Percentiles rank a stretch among this genome's conserved stretches.
These are phyloP conservation scores for Boletus insuetus DNA, from an alignment of 768 basidiomycete species.

Conservation along the genomic window DNA sequence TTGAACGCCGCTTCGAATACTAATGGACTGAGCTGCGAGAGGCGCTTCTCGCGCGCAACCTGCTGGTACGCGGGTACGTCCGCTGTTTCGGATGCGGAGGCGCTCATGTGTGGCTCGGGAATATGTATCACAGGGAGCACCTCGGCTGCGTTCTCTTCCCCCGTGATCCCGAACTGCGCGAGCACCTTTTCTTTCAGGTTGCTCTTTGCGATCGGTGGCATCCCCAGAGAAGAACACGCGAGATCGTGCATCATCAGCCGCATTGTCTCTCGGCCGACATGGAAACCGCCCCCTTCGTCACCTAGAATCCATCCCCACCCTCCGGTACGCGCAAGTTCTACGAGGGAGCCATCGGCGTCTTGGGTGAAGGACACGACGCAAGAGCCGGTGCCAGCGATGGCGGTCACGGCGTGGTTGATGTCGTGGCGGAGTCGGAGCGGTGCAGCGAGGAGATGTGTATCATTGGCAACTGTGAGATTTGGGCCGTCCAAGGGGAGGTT, in stretches of 20 bases:
- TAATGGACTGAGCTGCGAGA: constrained; percentile 70
- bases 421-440: constrained; percentile 64
- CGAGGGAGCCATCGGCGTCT: constrained; percentile 37
- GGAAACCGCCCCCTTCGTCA: constrained; percentile 81
- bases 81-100: too few species aligned
- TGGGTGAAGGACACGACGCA: constrained; percentile 66
- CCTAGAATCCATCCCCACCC: constrained; percentile 87
- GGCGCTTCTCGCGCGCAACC: constrained; percentile 63
- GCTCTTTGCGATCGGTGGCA: constrained; percentile 15
- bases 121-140: constrained; percentile 63
- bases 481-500: constrained; percentile 50
- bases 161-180: constrained; percentile 50
- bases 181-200: constrained; percentile 49
- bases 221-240: constrained; percentile 46
- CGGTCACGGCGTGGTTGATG: constrained; percentile 61
- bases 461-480: constrained; percentile 67
- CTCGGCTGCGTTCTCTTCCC: constrained; percentile 49
- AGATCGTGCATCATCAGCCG: constrained; percentile 61
- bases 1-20: constrained; percentile 80
- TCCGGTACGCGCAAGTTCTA: constrained; percentile 67
- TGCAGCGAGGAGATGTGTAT: constrained; percentile 81
- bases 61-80: constrained; percentile 25
- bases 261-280: constrained; percentile 73
- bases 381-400: constrained; percentile 81
- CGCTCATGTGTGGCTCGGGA: constrained; percentile 44